Percentiles rank a stretch among this genome's conserved stretches.
phyloP scores from a whole-genome alignment of 2,329 filamentous ascomycete species.

The Trichoderma arundinaceum region DNA sequence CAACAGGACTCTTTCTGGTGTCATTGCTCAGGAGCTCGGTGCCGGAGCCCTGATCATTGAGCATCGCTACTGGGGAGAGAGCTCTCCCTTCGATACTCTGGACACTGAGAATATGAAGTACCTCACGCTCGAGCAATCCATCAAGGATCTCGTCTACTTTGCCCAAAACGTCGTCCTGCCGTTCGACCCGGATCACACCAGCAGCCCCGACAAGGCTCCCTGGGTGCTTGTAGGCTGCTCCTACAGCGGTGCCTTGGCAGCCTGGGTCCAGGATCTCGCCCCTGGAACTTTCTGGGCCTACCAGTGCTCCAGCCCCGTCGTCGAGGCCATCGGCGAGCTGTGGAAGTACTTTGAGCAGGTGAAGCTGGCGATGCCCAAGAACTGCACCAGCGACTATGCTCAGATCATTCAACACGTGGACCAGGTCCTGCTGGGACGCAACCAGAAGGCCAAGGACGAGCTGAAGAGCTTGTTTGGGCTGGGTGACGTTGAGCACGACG shows the following conservation, averaged over 20 bases:
- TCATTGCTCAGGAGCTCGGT: conserved; percentile 68
- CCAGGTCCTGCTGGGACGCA: conserved; percentile 51
- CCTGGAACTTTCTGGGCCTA: conserved; percentile 77
- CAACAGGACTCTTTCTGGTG: conserved; percentile 71
- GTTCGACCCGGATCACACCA: conserved; percentile 66
- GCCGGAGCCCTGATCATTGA: conserved; percentile 79
- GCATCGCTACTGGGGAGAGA: conserved; percentile 81
- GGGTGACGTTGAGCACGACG: conserved; percentile 47
- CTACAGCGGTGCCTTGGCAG: conserved; percentile 77
- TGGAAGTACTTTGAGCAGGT: conserved; percentile 62
- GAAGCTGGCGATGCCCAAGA: conserved; percentile 53
- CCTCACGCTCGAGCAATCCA: conserved; percentile 76
- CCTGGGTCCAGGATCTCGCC: conserved; percentile 73
- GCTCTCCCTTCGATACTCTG: conserved; percentile 69
- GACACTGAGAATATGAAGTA: conserved; percentile 72
- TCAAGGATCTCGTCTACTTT: conserved; percentile 79
- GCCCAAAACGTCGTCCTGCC: conserved; percentile 71
- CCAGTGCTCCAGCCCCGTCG: conserved; percentile 78
- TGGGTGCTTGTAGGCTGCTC: conserved; percentile 81
- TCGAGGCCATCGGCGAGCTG: conserved; percentile 74
- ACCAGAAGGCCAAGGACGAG: conserved; percentile 42
- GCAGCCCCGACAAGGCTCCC: conserved; percentile 68
- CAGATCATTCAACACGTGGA: conserved; percentile 56
- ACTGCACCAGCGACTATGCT: conserved; percentile 68
- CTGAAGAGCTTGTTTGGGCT: conserved; percentile 54